These are phyloP conservation scores for Fonsecaea monophora DNA, from an alignment of 2,329 filamentous ascomycete species.

Conservation along the genomic window DNA sequence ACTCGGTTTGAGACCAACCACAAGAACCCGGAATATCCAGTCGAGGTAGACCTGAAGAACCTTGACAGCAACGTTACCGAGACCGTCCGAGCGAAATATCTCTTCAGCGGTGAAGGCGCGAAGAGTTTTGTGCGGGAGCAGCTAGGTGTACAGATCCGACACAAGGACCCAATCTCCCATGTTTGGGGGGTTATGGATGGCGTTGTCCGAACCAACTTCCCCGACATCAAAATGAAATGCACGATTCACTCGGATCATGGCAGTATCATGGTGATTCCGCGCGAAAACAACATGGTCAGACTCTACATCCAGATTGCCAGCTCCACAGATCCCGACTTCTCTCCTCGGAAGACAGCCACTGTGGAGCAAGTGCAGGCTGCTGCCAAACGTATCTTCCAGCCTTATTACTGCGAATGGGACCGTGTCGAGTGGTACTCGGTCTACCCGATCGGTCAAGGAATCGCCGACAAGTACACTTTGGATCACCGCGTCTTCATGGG, in stretches of 20 bases:
- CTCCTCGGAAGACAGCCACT: slow-evolving; percentile 66
- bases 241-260: slow-evolving; percentile 70
- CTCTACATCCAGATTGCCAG: slow-evolving; percentile 66
- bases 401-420: slow-evolving; percentile 68
- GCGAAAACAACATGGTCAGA: slow-evolving; percentile 58
- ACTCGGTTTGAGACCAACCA: slow-evolving; percentile 67
- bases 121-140: slow-evolving; percentile 66
- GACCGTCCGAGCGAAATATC: slow-evolving; percentile 67
- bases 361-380: slow-evolving; percentile 64
- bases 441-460: slow-evolving; percentile 70
- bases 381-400: slow-evolving; percentile 65
- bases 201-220: slow-evolving; percentile 68
- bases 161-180: slow-evolving; percentile 68
- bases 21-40: slow-evolving; percentile 73
- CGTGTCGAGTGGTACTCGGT: slow-evolving; percentile 71
- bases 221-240: slow-evolving; percentile 70
- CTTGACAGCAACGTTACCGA: slow-evolving; percentile 74
- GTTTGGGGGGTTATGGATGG: slow-evolving; percentile 73
- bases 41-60: slow-evolving; percentile 78
- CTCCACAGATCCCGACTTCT: slow-evolving; percentile 66
- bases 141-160: slow-evolving; percentile 69
- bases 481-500: slow-evolving; percentile 72
- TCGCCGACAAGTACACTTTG: slow-evolving; percentile 68
- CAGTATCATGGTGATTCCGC: slow-evolving; percentile 68
- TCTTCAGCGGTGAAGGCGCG: slow-evolving; percentile 69